These are phyloP conservation scores for Wickerhamomyces strasburgensis DNA, from an alignment of 805 yeast genomes.

Conservation along the genomic window DNA sequence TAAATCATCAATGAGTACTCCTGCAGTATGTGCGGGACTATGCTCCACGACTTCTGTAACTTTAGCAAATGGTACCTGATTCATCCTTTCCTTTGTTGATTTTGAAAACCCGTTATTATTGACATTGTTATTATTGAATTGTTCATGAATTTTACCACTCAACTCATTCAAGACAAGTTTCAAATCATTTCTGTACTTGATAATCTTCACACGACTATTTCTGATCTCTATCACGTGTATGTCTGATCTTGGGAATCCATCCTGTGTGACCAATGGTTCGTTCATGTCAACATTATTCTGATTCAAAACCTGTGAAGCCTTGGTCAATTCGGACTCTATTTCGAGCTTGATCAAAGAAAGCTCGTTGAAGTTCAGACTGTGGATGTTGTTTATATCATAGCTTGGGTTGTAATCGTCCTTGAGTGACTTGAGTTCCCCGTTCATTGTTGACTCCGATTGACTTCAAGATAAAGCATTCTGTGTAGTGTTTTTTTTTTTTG, in stretches of 20 bases:
- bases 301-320: conserved; percentile 25
- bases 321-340: conserved; percentile 11
- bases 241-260: conserved; percentile 85
- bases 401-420: conserved; percentile 11
- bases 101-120: too few species aligned
- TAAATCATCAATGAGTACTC: conserved; percentile 49
- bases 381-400: conserved; percentile 6
- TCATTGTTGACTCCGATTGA: conserved; percentile 8
- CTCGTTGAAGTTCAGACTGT: conserved; percentile 4
- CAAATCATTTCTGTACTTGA: conserved; percentile 68
- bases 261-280: conserved; percentile 57
- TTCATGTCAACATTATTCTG: conserved; percentile 53
- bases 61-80: conserved; percentile 48
- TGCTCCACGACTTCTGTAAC: conserved; percentile 8
- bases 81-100: background rate
- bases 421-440: conserved; percentile 13
- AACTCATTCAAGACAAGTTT: conserved; percentile 42
- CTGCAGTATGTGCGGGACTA: conserved; percentile 52
- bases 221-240: conserved; percentile 73
- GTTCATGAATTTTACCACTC: conserved; percentile 40
- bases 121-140: conserved; percentile 28
- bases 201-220: conserved; percentile 55
- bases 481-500: too few species aligned
- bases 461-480: background rate
- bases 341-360: conserved; percentile 11